A percentile compares a stretch with the other conserved stretches of the same genome.
Evolutionary conservation across 1,139 yeast species (phyloP).

Genomic region (Hemisphaericaspora xylanilytica): DNA sequence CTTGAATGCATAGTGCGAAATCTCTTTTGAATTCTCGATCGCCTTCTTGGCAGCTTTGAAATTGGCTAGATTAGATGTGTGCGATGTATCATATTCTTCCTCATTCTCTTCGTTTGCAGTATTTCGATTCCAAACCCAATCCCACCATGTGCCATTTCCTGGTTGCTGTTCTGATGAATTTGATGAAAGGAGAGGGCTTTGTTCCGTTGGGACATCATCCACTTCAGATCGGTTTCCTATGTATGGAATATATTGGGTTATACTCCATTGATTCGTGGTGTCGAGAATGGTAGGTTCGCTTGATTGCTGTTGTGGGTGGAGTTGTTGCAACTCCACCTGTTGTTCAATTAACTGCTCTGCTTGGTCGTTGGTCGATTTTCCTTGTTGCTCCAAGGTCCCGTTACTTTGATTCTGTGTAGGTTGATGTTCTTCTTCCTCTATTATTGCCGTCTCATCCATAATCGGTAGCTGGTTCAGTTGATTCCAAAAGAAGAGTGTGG

Average conservation of each 20-base stretch:
- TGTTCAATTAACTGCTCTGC: too few relatives aligned
- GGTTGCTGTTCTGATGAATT: not conserved
- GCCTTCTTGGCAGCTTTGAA: slow-evolving; percentile 35
- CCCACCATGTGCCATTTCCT: slow-evolving; percentile 19
- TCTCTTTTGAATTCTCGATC: slow-evolving; percentile 34
- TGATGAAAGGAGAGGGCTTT: slow-evolving; percentile 12
- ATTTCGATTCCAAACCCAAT: slow-evolving; percentile 20
- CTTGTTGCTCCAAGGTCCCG: not conserved
- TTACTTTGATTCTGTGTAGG: not conserved
- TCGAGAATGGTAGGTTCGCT: not conserved
- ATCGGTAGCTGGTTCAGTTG: slow-evolving; percentile 1
- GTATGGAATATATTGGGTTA: slow-evolving; percentile 2
- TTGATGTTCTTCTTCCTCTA: slow-evolving; percentile 1
- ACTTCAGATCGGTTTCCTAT: not conserved
- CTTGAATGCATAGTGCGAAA: slow-evolving; percentile 36
- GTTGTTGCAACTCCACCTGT: not conserved
- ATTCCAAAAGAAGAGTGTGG: slow-evolving; percentile 5
- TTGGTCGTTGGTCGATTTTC: too few relatives aligned
- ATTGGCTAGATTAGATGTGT: slow-evolving; percentile 22
- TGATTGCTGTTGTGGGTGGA: too few relatives aligned
- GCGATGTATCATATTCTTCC: slow-evolving; percentile 15
- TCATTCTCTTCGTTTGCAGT: slow-evolving; percentile 14
- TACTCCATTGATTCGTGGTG: slow-evolving; percentile 5
- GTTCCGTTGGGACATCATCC: slow-evolving; percentile 9
- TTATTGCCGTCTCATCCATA: slow-evolving; percentile 2